Conservation (phyloP, 805 yeast genomes). For the Saccharomycopsis javanensis region DNA sequence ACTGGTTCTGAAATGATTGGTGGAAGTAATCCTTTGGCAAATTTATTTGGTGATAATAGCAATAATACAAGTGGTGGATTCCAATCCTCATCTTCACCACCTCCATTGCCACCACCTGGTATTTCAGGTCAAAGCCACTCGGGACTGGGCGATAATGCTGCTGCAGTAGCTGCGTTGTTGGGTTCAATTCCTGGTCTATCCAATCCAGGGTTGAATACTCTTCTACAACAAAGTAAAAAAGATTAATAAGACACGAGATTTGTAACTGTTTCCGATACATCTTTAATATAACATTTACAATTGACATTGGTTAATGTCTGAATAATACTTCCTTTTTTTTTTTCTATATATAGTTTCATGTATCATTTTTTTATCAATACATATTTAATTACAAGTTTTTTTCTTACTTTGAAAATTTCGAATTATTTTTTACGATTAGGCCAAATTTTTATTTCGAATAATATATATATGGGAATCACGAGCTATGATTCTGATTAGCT, state of each 20-base stretch:
- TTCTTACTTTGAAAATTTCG: no score
- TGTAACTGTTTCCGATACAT: neutral
- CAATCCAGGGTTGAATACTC: constrained; percentile 10
- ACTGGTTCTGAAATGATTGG: constrained; percentile 29
- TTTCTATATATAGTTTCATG: neutral
- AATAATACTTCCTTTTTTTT: neutral
- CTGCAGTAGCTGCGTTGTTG: constrained; percentile 18
- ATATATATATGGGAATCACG: no score
- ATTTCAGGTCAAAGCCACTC: neutral
- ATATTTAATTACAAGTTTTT: neutral
- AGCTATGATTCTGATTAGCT: no score
- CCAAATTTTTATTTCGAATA: no score
- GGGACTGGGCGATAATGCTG: constrained; percentile 3
- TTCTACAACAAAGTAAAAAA: constrained; percentile 8
- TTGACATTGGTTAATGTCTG: neutral
- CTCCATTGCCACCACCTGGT: constrained; percentile 4
- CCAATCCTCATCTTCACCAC: neutral
- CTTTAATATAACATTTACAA: neutral
- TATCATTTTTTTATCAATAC: neutral
- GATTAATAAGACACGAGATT: neutral
- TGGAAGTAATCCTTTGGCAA: constrained; percentile 40
- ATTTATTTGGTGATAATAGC: constrained; percentile 28
- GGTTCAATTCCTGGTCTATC: constrained; percentile 17
- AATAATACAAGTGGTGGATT: neutral
- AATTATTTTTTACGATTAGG: neutral